phyloP scores from a whole-genome alignment of 2,329 filamentous ascomycete genomes.

The Exophiala viscosa region DNA sequence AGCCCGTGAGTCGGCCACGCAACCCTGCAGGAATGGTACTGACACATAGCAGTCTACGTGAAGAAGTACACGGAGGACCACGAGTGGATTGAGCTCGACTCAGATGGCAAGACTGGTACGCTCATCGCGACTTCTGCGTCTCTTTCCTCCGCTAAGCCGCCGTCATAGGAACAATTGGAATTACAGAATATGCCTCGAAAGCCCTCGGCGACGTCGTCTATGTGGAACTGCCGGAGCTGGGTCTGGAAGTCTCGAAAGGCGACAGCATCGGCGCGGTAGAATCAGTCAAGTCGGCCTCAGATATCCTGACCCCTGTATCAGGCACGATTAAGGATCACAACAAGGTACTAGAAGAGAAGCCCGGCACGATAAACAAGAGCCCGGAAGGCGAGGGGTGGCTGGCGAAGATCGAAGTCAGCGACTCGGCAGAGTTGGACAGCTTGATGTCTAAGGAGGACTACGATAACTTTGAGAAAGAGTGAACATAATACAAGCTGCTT shows the following conservation, averaged over 20 bases:
- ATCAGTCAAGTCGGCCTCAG: slow-evolving; percentile 96
- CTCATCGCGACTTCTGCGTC: slow-evolving; percentile 16
- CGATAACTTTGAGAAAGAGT: slow-evolving; percentile 58
- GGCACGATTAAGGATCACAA: slow-evolving; percentile 77
- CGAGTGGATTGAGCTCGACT: slow-evolving; percentile 91
- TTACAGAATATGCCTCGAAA: slow-evolving; percentile 86
- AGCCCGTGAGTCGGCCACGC: slow-evolving; percentile 13
- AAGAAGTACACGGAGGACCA: slow-evolving; percentile 96
- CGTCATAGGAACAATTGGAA: slow-evolving; percentile 64
- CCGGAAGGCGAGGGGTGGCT: slow-evolving; percentile 93
- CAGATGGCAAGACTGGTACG: slow-evolving; percentile 73
- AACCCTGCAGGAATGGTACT: background rate
- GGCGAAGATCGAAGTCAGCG: slow-evolving; percentile 75
- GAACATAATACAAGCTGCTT: background rate
- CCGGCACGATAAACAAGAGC: slow-evolving; percentile 80
- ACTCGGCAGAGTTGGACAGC: slow-evolving; percentile 65
- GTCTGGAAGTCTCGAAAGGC: slow-evolving; percentile 66
- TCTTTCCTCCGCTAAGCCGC: background rate
- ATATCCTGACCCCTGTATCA: slow-evolving; percentile 84
- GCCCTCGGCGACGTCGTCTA: slow-evolving; percentile 95
- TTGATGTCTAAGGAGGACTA: slow-evolving; percentile 79
- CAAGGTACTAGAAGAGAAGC: slow-evolving; percentile 72
- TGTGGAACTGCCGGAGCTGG: slow-evolving; percentile 80
- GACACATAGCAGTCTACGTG: slow-evolving; percentile 35
- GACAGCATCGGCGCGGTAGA: slow-evolving; percentile 93